phyloP scores from a whole-genome alignment of 257 asterid genomes.

The Solanum sitiens region DNA sequence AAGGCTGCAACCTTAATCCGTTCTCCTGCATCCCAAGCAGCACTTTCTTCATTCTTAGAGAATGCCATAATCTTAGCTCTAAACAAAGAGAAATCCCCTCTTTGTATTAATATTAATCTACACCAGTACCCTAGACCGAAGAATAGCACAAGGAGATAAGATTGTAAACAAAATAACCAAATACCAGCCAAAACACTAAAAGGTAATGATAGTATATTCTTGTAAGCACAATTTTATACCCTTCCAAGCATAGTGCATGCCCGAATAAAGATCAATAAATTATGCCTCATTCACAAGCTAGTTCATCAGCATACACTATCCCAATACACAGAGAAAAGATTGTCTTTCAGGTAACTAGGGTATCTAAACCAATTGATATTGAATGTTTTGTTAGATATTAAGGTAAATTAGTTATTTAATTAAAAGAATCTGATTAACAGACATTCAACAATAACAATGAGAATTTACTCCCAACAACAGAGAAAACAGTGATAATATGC shows the following conservation, averaged over 20 bases:
- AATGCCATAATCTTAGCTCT: conserved; percentile 1
- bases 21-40: conserved; percentile 63
- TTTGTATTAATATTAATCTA: neutral
- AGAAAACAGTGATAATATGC: too few relatives aligned
- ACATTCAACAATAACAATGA: too few relatives aligned
- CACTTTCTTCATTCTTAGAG: conserved; percentile 55
- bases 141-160: neutral
- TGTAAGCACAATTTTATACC: neutral
- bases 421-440: too few relatives aligned
- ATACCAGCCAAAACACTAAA: neutral
- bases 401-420: too few relatives aligned
- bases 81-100: neutral
- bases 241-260: neutral
- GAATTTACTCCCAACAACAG: too few relatives aligned
- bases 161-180: neutral
- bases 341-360: too few relatives aligned
- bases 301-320: neutral
- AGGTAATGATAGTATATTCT: neutral
- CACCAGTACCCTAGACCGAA: neutral
- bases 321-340: neutral
- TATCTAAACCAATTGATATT: too few relatives aligned
- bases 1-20: conserved; percentile 84
- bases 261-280: neutral
- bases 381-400: too few relatives aligned
- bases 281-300: neutral